Base-by-base conservation (phyloP, 352 stramenopile genomes). In the Peronospora destructor region DNA sequence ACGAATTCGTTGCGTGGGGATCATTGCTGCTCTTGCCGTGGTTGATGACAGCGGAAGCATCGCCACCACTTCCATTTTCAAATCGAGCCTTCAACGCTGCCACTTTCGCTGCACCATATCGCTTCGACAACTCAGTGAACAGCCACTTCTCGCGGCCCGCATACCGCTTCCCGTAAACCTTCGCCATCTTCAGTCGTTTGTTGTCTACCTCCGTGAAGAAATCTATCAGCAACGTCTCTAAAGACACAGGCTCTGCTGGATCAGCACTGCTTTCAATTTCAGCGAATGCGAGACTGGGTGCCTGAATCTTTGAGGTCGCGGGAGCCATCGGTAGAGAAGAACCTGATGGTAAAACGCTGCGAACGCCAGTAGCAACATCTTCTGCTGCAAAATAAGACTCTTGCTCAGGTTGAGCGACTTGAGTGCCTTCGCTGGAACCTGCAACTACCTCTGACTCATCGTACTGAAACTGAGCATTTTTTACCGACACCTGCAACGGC, bases 161-260 rank as follows among this genome's bases (percentile, higher is more conserved):
- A 53, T 91, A 91, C n/a, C 79, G 56, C 45, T 75, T 82, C 1
- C 64, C 61, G 42, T 88, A 88, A 29, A 73, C 71, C 42, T 74
- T 68, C 3, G 73, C 79, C 74, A 87, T 87, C 13, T 64, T 71
- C 21, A 84, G 14, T 33, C 76, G 79, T 17, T 57, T 68, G 46
- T 71, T 73, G 48, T 91, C 79, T 6, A 83, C 61, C 37, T 72
- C 52, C 2, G 57, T 72, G 44, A 85, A 91, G 44, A 91, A 91
- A 12, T 77, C 65, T 6, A 68, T 37, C 23, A 91, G 38, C n/a
- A 84, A 49, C 19, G 60, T 57, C 47, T 90, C 66, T n/a, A 90
- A 53, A 5, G 64, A 68, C 0, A 61, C 58, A 52, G 43, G 33
- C 30, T 69, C 43, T 7, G 17, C 2, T 14, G 46, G 16, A 2